Percentiles rank a stretch among this genome's conserved stretches.
Conservation (phyloP, 208 protist species). For the Borovskyia barvae region DNA sequence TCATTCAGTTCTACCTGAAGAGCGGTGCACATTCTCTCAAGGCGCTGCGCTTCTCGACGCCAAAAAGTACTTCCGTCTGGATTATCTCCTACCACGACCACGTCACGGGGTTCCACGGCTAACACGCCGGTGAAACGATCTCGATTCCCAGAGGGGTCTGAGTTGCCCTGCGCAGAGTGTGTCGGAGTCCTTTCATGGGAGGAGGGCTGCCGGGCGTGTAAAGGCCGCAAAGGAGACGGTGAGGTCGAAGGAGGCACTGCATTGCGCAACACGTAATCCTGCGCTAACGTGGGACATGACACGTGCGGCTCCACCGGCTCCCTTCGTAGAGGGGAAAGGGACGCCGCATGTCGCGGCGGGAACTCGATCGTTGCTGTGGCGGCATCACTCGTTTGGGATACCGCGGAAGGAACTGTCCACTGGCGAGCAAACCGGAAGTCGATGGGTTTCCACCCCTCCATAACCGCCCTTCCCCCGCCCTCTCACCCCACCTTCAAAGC, state of each 20-base stretch:
- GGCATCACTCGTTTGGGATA: neutral
- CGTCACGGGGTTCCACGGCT: too few relatives aligned
- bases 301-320: too few relatives aligned
- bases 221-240: neutral
- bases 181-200: neutral
- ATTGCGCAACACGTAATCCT: neutral
- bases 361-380: neutral
- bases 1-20: slow-evolving; percentile 11
- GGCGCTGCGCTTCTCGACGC: slow-evolving; percentile 19
- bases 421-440: slow-evolving; percentile 16
- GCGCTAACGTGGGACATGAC: too few relatives aligned
- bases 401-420: slow-evolving; percentile 16
- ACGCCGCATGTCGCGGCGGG: slow-evolving; percentile 5
- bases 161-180: too few relatives aligned
- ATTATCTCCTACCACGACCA: too few relatives aligned
- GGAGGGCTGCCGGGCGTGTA: neutral
- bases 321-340: neutral
- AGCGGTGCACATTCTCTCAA: slow-evolving; percentile 2
- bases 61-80: slow-evolving; percentile 8
- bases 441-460: neutral
- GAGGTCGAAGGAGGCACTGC: neutral
- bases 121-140: too few relatives aligned
- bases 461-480: neutral
- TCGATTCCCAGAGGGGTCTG: too few relatives aligned
- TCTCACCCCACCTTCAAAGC: too few relatives aligned